A percentile compares a stretch with the other conserved stretches of the same genome.
Conservation (phyloP, 495 filamentous ascomycete genomes). For the Parmelia sp. region DNA sequence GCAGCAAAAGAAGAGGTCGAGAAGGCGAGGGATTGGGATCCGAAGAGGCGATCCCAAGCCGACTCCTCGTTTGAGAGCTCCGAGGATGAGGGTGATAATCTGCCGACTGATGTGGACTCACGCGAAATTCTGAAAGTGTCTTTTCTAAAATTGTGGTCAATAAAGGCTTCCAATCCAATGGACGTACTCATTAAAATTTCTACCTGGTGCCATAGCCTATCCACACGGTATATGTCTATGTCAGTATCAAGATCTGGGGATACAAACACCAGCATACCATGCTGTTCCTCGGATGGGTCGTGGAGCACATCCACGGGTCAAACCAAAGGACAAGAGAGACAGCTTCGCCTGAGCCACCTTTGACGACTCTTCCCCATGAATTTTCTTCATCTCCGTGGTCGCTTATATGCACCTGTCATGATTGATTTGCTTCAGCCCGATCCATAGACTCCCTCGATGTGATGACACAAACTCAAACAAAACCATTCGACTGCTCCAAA, state of each 20-base stretch:
- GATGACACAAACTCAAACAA: too few relatives aligned
- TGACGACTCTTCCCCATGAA: neutral
- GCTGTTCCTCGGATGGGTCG: too few relatives aligned
- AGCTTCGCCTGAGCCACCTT: constrained; percentile 28
- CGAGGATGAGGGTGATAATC: neutral
- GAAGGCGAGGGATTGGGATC: constrained; percentile 13
- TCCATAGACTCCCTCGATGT: too few relatives aligned
- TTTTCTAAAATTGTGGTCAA: neutral
- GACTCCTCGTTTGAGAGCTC: neutral
- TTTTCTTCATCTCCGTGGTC: neutral
- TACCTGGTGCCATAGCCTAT: neutral
- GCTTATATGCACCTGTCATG: neutral
- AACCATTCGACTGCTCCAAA: too few relatives aligned
- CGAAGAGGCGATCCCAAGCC: neutral
- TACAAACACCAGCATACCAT: too few relatives aligned
- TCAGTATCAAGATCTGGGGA: too few relatives aligned
- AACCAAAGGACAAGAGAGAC: constrained; percentile 18
- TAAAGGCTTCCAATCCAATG: neutral
- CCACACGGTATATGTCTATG: neutral
- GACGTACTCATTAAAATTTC: neutral
- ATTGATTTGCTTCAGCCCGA: neutral
- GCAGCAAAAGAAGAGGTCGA: neutral
- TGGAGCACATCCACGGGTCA: constrained; percentile 3
- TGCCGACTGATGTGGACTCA: neutral
- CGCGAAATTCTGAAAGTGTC: neutral